Evolutionary conservation across 2,329 filamentous ascomycete genomes (phyloP), one percentile per base, ranked within the genome.

Genomic region (Xylariaceae sp.): DNA sequence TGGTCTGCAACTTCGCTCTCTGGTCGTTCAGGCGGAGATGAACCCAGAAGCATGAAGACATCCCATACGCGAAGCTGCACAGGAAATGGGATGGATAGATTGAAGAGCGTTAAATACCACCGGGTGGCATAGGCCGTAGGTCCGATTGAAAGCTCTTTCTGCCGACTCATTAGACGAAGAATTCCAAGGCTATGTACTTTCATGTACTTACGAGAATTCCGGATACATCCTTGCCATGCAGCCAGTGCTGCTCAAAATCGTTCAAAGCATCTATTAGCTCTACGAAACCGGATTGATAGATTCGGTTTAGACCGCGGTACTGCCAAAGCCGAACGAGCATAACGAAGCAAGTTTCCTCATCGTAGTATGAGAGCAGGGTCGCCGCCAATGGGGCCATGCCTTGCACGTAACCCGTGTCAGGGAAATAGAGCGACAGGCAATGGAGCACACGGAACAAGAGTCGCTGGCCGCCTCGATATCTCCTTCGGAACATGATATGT

Each of bases 81-180:
- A 0, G 90, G 82, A 64, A 97, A 99, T 0, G 94, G 94, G 47
- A 99, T 89, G 14, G 90, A 95, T 65, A 97, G 88, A 71, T 97
- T 97, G 79, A 99, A 99, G 9, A 99, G 78, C 2, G 94, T 99
- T 47, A 99, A 79, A 68, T 99, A 99, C 94, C 94, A 99, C 47
- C 92, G 81, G 4, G 93, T 97, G 31, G 92, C 94, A 67, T 97
- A 99, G n/a, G 92, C 87, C 2, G 91, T 96, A 16, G 90, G 84
- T 40, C 90, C 84, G 61, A 99, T 94, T 56, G 80, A 79, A 31
- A 97, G 79, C 55, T 92, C 87, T 44, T 80, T 81, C 87, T 90
- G 59, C 41, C 53, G 45, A 42, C 48, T 39, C 34, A 56, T 53
- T 59, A 28, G 55, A 45, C n/a, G 31, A 16, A 7, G 18, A 19